These are phyloP conservation scores for Psilocybe mexicana DNA, from an alignment of 1,284 basidiomycete species.

Conservation along the genomic window DNA sequence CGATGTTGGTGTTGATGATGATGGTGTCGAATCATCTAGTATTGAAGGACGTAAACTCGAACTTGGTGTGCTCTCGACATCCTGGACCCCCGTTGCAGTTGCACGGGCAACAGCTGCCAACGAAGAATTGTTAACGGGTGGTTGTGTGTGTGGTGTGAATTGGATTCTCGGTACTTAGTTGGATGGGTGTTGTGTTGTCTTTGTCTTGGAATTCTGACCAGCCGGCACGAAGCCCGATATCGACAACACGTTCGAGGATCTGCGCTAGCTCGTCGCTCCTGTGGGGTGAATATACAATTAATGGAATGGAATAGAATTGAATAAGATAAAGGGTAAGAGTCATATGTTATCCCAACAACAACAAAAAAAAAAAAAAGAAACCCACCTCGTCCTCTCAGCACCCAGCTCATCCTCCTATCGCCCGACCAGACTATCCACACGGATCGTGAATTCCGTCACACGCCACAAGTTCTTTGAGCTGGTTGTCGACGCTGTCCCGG, in stretches of 20 bases:
- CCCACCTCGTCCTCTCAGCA: conserved; percentile 50
- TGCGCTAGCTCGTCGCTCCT: conserved; percentile 67
- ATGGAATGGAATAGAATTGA: no score
- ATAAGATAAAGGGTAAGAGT: no score
- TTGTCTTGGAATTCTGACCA: background rate
- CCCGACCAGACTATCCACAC: conserved; percentile 46
- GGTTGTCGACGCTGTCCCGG: conserved; percentile 74
- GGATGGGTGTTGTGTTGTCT: no score
- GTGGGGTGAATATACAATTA: background rate
- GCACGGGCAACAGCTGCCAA: no score
- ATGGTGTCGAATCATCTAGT: no score
- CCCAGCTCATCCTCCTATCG: conserved; percentile 46
- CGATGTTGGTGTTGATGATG: no score
- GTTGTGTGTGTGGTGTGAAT: no score
- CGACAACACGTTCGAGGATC: conserved; percentile 70
- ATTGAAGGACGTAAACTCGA: no score
- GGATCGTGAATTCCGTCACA: conserved; percentile 47
- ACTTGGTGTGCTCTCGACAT: no score
- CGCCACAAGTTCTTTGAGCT: conserved; percentile 64
- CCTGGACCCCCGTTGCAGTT: no score
- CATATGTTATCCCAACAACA: background rate
- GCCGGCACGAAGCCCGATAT: conserved; percentile 70
- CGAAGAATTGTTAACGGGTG: no score
- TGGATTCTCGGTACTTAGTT: no score
- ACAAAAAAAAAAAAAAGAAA: conserved; percentile 1